phyloP scores from a whole-genome alignment of 2,329 filamentous ascomycete species.

The Colletotrichum limetticola region DNA sequence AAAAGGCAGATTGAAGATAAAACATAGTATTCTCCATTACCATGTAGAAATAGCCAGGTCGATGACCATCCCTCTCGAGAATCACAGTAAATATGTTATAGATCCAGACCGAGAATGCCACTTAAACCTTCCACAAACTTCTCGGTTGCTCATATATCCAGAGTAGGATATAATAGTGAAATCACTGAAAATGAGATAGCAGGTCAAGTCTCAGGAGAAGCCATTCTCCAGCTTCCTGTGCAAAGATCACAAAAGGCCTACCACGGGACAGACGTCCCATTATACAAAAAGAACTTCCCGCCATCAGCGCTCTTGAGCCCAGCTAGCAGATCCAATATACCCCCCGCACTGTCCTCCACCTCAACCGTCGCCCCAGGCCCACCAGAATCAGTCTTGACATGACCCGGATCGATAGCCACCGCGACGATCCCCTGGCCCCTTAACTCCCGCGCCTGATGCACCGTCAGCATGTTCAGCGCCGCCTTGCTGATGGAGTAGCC shows the following conservation, averaged over 20 bases:
- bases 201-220: neutral
- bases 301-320: neutral
- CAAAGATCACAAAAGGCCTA: neutral
- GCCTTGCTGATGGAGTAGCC: conserved; percentile 50
- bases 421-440: conserved; percentile 40
- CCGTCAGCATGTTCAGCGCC: conserved; percentile 49
- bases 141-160: neutral
- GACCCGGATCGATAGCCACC: conserved; percentile 46
- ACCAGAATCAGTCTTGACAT: conserved; percentile 48
- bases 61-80: too few species aligned
- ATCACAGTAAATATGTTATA: too few species aligned
- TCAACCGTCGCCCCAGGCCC: conserved; percentile 42
- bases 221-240: too few species aligned
- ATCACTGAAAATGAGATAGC: neutral
- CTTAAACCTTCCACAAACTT: neutral
- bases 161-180: neutral
- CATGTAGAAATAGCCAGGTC: too few species aligned
- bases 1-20: too few species aligned
- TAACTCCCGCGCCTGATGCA: conserved; percentile 43
- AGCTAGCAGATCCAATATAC: conserved; percentile 3
- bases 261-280: conserved; percentile 16
- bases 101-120: too few species aligned
- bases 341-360: conserved; percentile 38
- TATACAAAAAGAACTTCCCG: conserved; percentile 3
- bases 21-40: too few species aligned